Base-by-base conservation (phyloP, 805 yeast species). In the Lachancea thermotolerans region DNA sequence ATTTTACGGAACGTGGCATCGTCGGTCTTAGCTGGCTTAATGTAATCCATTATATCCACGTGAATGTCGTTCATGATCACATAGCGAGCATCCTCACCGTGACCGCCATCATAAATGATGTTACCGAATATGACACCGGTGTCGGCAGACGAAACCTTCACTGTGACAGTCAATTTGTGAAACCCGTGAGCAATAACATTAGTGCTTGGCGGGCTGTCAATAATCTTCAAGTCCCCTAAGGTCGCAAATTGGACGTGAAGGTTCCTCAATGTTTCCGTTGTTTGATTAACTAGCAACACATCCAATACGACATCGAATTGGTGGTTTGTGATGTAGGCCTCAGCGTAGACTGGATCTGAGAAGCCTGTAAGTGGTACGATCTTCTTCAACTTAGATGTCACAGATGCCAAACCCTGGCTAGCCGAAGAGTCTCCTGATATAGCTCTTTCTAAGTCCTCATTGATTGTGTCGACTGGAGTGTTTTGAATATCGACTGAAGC, bases 61-160 rank as follows among this genome's bases (percentile, higher is more conserved):
- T 90, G 96, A 41, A 93, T 89, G 63, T 93, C 98, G 59, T 87
- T 88, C 60, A 93, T 74, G 48, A 93, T 90, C 47, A 93, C 96
- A 65, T 89, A 85, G 45, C 89, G 85, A 45, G 81, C 80, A 58
- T 88, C 95, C 54, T 82, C 84, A 35, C 96, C 90, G 57, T 91
- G 95, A 49, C 84, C 95, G 46, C 98, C 98, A 65, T 90, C 98
- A 64, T 91, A 93, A 11, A 91, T 85, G 63, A 93, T 89, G 68
- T 91, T 91, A 62, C 99, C 99, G 63, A 93, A 93, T 42, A 93
- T 87, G 44, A 91, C 96, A 57, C 98, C 99, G 8, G 99, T 90
- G 60, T 95, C 99, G 12, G 98, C 97, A 37, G 96, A 85, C 0
- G 96, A 84, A 37, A 93, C 99, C 67, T 89, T 89, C 54, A 93